Percentiles rank a stretch among this genome's conserved stretches.
Conservation (phyloP, 805 yeast genomes). For the Ascoidea asiatica region DNA sequence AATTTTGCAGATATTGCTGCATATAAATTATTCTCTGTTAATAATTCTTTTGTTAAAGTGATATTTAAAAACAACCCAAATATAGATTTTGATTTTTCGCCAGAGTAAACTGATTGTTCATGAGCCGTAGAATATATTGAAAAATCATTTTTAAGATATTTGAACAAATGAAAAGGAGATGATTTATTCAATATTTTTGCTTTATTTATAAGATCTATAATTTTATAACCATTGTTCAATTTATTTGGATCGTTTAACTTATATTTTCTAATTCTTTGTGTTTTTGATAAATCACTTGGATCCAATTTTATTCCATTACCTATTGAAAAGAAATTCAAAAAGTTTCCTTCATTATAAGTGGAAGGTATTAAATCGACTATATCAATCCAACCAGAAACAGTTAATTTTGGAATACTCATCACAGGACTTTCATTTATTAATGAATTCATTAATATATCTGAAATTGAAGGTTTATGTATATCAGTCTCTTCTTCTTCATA, state of each 20-base stretch:
- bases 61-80: conserved; percentile 56
- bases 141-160: conserved; percentile 24
- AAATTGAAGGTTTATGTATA: conserved; percentile 39
- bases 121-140: conserved; percentile 59
- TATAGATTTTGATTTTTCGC: conserved; percentile 47
- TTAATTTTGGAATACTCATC: conserved; percentile 49
- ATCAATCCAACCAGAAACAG: conserved; percentile 54
- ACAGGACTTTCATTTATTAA: conserved; percentile 76
- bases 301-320: conserved; percentile 12
- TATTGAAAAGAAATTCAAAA: conserved; percentile 11
- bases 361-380: conserved; percentile 43
- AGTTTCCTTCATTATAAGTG: conserved; percentile 18
- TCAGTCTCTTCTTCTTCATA: conserved; percentile 7
- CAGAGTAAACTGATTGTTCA: conserved; percentile 33
- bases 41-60: conserved; percentile 22
- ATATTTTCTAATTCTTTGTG: conserved; percentile 11
- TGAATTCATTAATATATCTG: conserved; percentile 84
- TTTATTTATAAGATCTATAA: conserved; percentile 48
- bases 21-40: conserved; percentile 25
- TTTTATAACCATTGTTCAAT: conserved; percentile 22
- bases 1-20: conserved; percentile 36
- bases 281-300: not conserved
- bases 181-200: conserved; percentile 64
- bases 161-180: conserved; percentile 80
- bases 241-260: conserved; percentile 15